phyloP scores from a whole-genome alignment of 352 stramenopile species.

The Sclerospora graminicola region DNA sequence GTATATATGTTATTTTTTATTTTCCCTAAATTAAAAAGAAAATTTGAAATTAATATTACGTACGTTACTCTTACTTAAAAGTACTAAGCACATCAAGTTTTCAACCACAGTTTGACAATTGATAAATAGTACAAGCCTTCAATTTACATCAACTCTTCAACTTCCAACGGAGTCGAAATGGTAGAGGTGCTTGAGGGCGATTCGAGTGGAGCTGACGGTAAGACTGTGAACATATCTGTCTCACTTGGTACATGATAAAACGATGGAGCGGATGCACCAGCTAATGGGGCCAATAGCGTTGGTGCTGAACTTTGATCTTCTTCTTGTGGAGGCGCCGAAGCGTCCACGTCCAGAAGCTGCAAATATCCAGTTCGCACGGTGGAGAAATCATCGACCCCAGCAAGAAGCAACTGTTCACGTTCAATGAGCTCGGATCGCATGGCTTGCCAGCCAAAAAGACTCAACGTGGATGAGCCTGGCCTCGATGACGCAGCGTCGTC shows the following conservation, averaged over 20 bases:
- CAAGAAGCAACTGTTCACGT: constrained; percentile 35
- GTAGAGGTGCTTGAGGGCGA: constrained; percentile 5
- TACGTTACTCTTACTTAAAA: too few species aligned
- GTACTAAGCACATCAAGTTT: too few species aligned
- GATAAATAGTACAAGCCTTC: too few species aligned
- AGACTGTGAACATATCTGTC: constrained; percentile 1
- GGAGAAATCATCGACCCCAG: constrained; percentile 34
- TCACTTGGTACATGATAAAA: constrained; percentile 19
- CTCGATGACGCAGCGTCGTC: constrained; percentile 1
- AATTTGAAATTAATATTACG: too few species aligned
- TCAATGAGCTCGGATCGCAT: constrained; percentile 37
- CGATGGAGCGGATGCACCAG: constrained; percentile 26
- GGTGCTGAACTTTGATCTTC: constrained; percentile 25
- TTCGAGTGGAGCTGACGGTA: constrained; percentile 9
- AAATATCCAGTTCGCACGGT: constrained; percentile 31
- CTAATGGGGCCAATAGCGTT: constrained; percentile 19
- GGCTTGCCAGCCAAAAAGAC: constrained; percentile 42
- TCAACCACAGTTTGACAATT: too few species aligned
- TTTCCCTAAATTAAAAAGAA: too few species aligned
- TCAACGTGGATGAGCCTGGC: constrained; percentile 18
- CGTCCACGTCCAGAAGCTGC: constrained; percentile 40
- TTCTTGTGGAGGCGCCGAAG: constrained; percentile 19
- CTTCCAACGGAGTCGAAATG: too few species aligned
- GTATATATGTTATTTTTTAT: too few species aligned
- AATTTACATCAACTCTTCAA: too few species aligned